Percentiles rank a stretch among this genome's conserved stretches.
phyloP scores from a whole-genome alignment of 2,329 filamentous ascomycete genomes.

The Pestalotiopsis sp. region DNA sequence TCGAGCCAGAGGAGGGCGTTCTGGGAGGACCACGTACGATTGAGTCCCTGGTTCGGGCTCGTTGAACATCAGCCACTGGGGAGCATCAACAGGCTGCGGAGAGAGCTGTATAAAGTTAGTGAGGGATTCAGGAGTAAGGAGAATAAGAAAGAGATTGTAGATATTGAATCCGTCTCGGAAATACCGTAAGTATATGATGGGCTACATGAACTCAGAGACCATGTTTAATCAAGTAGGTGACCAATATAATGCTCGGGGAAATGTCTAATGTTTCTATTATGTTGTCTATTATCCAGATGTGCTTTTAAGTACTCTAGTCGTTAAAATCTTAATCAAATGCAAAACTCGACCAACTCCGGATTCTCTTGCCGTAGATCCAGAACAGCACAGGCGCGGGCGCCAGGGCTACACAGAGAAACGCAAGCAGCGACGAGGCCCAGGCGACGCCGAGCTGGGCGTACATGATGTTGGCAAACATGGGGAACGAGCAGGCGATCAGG shows the following conservation, averaged over 20 bases:
- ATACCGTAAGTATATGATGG: not conserved
- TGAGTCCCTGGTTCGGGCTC: not conserved
- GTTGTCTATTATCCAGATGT: not conserved
- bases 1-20: not conserved
- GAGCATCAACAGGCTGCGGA: not conserved
- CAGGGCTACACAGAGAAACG: slow-evolving; percentile 19
- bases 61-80: not conserved
- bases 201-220: too few relatives aligned
- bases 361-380: slow-evolving; percentile 17
- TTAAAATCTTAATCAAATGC: slow-evolving; percentile 2
- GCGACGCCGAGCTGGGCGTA: slow-evolving; percentile 21
- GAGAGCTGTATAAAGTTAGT: not conserved
- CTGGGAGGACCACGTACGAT: not conserved
- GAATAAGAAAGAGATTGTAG: not conserved
- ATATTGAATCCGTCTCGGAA: not conserved
- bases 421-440: slow-evolving; percentile 24
- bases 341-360: slow-evolving; percentile 19
- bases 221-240: too few relatives aligned
- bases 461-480: slow-evolving; percentile 23
- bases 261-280: not conserved
- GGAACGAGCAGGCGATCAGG: slow-evolving; percentile 22
- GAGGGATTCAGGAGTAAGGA: not conserved
- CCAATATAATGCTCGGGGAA: not conserved
- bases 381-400: slow-evolving; percentile 18
- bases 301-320: not conserved